phyloP scores from a whole-genome alignment of 2,329 filamentous ascomycete genomes.

The Pestalotiopsis sp. region DNA sequence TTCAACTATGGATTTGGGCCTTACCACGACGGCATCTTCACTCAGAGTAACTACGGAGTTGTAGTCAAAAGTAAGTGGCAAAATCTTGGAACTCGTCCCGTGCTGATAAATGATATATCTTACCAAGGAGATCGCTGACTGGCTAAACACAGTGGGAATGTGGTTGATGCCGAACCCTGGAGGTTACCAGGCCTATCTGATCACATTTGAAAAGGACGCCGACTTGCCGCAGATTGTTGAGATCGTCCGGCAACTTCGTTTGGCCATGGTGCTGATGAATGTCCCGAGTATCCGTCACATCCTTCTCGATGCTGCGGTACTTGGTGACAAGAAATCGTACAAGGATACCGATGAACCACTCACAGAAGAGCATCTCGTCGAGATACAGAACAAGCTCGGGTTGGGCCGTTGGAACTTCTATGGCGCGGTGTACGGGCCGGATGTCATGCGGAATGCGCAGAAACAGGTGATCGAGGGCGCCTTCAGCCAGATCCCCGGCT shows the following conservation, averaged over 20 bases:
- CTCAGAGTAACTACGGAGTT: conserved; percentile 51
- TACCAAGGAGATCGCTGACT: not conserved
- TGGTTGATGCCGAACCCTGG: conserved; percentile 54
- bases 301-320: conserved; percentile 32
- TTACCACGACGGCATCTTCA: conserved; percentile 44
- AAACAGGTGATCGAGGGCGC: conserved; percentile 33
- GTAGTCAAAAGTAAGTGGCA: conserved; percentile 44
- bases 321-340: conserved; percentile 18
- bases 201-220: conserved; percentile 48
- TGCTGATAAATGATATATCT: no score
- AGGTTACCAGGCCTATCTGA: conserved; percentile 43
- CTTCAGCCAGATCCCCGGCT: conserved; percentile 32
- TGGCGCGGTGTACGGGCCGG: conserved; percentile 35
- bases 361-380: conserved; percentile 32
- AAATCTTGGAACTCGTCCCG: not conserved
- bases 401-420: conserved; percentile 38
- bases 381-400: conserved; percentile 28
- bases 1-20: conserved; percentile 36
- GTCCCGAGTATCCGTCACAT: conserved; percentile 39
- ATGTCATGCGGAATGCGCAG: conserved; percentile 34
- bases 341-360: conserved; percentile 33
- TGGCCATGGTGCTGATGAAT: not conserved
- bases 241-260: conserved; percentile 8
- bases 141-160: conserved; percentile 38
- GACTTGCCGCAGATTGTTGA: conserved; percentile 47